Percentiles rank a stretch among this genome's conserved stretches.
These are phyloP conservation scores for Pelargonium cotyledonis DNA, from an alignment of 441 rosid genomes.

Conservation along the genomic window DNA sequence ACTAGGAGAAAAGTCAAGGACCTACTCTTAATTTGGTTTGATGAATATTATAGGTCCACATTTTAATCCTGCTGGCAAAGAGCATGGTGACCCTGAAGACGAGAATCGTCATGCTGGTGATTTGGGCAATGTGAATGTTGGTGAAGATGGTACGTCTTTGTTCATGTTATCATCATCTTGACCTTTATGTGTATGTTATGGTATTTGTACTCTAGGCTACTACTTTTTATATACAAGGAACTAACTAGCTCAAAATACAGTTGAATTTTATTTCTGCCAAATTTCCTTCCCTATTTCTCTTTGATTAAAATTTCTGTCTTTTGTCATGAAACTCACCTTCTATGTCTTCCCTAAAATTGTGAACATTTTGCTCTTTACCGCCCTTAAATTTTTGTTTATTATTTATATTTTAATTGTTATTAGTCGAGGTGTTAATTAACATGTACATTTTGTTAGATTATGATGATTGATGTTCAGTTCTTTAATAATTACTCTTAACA, in stretches of 20 bases:
- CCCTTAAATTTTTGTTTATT: no score
- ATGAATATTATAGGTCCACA: constrained; percentile 62
- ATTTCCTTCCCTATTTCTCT: constrained; percentile 1
- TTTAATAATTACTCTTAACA: neutral
- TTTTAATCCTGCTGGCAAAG: constrained; percentile 74
- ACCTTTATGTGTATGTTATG: neutral
- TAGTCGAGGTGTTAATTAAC: neutral
- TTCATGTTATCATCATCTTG: constrained; percentile 1
- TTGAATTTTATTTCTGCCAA: neutral
- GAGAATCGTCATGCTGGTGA: constrained; percentile 92
- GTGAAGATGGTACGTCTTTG: constrained; percentile 60
- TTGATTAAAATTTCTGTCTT: neutral
- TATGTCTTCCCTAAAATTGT: neutral
- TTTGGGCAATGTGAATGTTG: constrained; percentile 70
- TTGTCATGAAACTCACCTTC: neutral
- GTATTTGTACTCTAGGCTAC: neutral
- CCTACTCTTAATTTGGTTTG: neutral
- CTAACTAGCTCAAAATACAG: neutral
- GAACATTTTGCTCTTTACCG: neutral
- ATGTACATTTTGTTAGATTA: neutral
- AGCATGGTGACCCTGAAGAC: constrained; percentile 89
- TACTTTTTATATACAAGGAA: neutral
- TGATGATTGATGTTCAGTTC: neutral
- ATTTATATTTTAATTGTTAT: neutral
- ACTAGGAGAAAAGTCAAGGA: neutral